A percentile compares a stretch with the other conserved stretches of the same genome.
phyloP scores from a whole-genome alignment of 805 yeast species.

The Kuraishia floccosa region DNA sequence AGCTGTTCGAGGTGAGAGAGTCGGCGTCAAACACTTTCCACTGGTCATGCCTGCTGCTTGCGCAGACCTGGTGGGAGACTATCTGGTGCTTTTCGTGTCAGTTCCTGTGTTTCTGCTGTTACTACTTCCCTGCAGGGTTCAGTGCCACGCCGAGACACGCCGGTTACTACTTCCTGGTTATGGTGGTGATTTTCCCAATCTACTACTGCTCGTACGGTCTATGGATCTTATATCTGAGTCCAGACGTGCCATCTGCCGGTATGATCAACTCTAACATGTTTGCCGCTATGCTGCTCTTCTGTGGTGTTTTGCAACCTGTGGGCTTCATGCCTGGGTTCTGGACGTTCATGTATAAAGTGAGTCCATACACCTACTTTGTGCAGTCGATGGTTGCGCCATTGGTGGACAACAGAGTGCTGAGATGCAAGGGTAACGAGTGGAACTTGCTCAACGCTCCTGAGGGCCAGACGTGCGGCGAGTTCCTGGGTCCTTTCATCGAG shows the following conservation, averaged over 20 bases:
- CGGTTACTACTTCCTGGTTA: constrained; percentile 22
- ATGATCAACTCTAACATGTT: constrained; percentile 26
- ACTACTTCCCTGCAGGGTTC: constrained; percentile 21
- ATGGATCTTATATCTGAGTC: constrained; percentile 28
- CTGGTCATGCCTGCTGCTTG: constrained; percentile 48
- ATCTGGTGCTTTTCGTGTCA: constrained; percentile 43
- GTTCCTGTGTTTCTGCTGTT: constrained; percentile 32
- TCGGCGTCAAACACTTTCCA: constrained; percentile 62
- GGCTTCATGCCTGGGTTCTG: constrained; percentile 34
- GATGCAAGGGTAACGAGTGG: constrained; percentile 25
- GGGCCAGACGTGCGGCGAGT: constrained; percentile 40
- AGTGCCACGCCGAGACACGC: constrained; percentile 17
- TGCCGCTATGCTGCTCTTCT: constrained; percentile 20
- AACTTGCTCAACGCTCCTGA: constrained; percentile 25
- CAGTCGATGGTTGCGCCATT: constrained; percentile 29
- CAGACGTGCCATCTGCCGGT: constrained; percentile 29
- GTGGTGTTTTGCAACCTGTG: constrained; percentile 32
- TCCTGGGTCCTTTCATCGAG: constrained; percentile 21
- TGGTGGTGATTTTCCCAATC: constrained; percentile 18
- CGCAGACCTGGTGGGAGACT: constrained; percentile 45
- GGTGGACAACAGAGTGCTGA: constrained; percentile 24
- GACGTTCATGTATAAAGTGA: constrained; percentile 32
- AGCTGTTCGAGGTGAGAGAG: constrained; percentile 61
- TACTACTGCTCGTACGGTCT: constrained; percentile 22
- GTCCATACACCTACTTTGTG: constrained; percentile 37